A percentile compares a stretch with the other conserved stretches of the same genome.
phyloP scores from a whole-genome alignment of 2,329 filamentous ascomycete species.

The Hypoxylon sp. region DNA sequence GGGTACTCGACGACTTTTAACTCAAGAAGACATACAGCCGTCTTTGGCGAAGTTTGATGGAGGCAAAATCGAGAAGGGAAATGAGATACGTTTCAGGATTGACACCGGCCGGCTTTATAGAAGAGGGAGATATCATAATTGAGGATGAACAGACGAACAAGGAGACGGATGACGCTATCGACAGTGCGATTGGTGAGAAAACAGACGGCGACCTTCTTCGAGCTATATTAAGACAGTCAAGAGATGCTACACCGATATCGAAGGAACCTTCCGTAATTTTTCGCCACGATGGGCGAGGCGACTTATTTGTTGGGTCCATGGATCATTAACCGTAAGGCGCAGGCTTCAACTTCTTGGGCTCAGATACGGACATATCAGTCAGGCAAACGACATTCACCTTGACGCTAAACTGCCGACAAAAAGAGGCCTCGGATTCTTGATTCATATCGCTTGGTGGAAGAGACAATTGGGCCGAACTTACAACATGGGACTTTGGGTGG shows the following conservation, averaged over 20 bases:
- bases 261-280: neutral
- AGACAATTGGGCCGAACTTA: neutral
- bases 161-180: neutral
- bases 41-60: neutral
- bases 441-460: neutral
- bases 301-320: neutral
- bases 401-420: neutral
- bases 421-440: neutral
- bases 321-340: neutral
- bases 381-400: neutral
- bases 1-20: neutral
- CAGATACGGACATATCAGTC: neutral
- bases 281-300: neutral
- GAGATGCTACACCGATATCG: neutral
- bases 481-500: neutral
- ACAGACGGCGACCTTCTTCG: neutral
- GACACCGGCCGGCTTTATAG: neutral
- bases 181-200: neutral
- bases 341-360: neutral
- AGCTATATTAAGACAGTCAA: neutral
- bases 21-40: neutral
- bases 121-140: neutral
- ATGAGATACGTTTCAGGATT: neutral
- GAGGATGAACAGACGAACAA: neutral
- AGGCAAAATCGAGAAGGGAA: neutral